phyloP scores from a whole-genome alignment of 2,329 filamentous ascomycete species.

The Epichloe sylvatica region DNA sequence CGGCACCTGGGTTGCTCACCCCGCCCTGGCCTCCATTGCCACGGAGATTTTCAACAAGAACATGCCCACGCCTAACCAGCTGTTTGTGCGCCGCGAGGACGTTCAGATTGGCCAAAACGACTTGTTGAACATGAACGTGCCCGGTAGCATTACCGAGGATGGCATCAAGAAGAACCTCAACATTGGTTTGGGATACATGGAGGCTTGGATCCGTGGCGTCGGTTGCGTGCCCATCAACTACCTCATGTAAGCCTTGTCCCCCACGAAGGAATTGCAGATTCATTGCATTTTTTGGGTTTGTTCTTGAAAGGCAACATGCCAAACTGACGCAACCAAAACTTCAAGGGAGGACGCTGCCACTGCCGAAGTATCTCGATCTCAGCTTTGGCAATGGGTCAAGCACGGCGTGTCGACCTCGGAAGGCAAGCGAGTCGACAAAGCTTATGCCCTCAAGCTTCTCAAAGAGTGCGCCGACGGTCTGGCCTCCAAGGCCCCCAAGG shows the following conservation, averaged over 20 bases:
- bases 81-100: constrained; percentile 81
- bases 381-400: constrained; percentile 92
- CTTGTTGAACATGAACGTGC: constrained; percentile 95
- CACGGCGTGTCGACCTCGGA: constrained; percentile 63
- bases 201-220: constrained; percentile 88
- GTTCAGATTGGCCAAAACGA: constrained; percentile 77
- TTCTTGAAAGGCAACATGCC: not conserved
- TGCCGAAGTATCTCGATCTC: constrained; percentile 83
- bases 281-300: not conserved
- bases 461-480: constrained; percentile 73
- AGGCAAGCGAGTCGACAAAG: constrained; percentile 86
- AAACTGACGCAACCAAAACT: not conserved
- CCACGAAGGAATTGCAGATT: not conserved
- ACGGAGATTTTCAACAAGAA: constrained; percentile 91
- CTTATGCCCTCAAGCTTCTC: constrained; percentile 73
- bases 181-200: constrained; percentile 96
- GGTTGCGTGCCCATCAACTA: constrained; percentile 97
- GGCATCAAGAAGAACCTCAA: constrained; percentile 96
- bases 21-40: constrained; percentile 76
- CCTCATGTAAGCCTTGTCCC: constrained; percentile 51
- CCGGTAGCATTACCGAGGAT: constrained; percentile 79
- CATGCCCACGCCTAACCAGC: constrained; percentile 97
- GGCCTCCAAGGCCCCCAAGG: constrained; percentile 59
- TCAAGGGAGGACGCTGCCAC: constrained; percentile 85
- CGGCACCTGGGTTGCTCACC: constrained; percentile 94